Conservation (phyloP, 2,329 filamentous ascomycete genomes). For the Hysterium pulicare region DNA sequence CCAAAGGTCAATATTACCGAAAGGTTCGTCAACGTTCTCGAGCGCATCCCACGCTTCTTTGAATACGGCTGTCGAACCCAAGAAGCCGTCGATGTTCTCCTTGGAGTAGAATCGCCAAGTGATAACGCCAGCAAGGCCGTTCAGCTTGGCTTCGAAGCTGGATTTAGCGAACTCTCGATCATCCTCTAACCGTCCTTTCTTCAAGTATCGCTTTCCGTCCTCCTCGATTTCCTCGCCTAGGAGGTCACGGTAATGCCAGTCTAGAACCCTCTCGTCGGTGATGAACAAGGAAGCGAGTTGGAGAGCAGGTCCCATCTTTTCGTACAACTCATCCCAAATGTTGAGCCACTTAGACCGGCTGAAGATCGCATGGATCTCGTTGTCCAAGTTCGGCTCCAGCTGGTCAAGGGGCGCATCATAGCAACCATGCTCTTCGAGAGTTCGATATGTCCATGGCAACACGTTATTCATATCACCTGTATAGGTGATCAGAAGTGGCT, state of each 20-base stretch:
- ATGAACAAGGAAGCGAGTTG: conserved; percentile 5
- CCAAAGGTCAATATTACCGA: no score
- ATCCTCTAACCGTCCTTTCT: neutral
- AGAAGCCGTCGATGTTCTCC: neutral
- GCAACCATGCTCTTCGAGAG: no score
- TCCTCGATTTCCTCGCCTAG: neutral
- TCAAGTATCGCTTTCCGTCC: neutral
- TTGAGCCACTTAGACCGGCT: neutral
- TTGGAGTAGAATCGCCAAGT: neutral
- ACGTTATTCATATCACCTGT: neutral
- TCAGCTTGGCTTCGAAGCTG: neutral
- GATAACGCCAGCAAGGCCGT: neutral
- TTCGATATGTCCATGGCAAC: neutral
- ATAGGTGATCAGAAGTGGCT: neutral
- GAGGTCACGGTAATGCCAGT: conserved; percentile 1
- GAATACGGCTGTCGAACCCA: neutral
- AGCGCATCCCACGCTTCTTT: neutral
- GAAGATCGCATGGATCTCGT: neutral
- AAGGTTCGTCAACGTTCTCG: no score
- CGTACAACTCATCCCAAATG: neutral
- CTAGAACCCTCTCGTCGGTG: neutral
- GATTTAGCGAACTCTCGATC: neutral
- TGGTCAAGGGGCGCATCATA: neutral
- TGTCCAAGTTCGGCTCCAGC: neutral
- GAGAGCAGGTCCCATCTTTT: neutral